Evolutionary conservation across 345 rosid species (phyloP).

Genomic region (Draba incana): DNA sequence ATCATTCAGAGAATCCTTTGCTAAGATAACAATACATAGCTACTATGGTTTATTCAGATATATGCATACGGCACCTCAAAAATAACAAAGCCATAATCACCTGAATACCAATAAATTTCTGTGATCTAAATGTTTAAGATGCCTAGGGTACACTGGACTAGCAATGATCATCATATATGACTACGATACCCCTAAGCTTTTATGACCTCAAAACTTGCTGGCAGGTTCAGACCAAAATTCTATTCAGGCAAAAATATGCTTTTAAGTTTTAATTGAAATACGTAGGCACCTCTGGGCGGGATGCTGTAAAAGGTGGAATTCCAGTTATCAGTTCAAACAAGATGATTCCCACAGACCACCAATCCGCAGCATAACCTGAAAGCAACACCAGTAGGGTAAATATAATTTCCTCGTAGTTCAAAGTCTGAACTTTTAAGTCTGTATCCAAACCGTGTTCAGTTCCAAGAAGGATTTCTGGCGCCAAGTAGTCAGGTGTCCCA

Average conservation of each 20-base stretch:
- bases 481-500: conserved; percentile 90
- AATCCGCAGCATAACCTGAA: conserved; percentile 81
- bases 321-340: conserved; percentile 78
- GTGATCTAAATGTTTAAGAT: neutral
- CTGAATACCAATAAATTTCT: neutral
- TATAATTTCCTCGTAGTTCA: conserved; percentile 28
- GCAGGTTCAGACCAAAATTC: conserved; percentile 15
- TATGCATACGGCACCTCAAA: too few relatives aligned
- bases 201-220: conserved; percentile 11
- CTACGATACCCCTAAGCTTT: conserved; percentile 24
- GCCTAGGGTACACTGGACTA: conserved; percentile 2
- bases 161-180: neutral
- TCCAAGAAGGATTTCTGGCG: conserved; percentile 94
- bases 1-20: conserved; percentile 12
- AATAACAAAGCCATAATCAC: conserved; percentile 6
- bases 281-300: conserved; percentile 64
- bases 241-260: conserved; percentile 7
- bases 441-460: conserved; percentile 66
- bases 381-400: conserved; percentile 34
- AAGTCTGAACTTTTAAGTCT: conserved; percentile 22
- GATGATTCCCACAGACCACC: conserved; percentile 95
- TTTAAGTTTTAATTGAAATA: neutral
- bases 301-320: conserved; percentile 79
- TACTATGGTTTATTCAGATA: neutral
- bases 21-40: neutral